A percentile compares a stretch with the other conserved stretches of the same genome.
Evolutionary conservation across 352 stramenopile species (phyloP).

Genomic region (Phytophthora megakarya): DNA sequence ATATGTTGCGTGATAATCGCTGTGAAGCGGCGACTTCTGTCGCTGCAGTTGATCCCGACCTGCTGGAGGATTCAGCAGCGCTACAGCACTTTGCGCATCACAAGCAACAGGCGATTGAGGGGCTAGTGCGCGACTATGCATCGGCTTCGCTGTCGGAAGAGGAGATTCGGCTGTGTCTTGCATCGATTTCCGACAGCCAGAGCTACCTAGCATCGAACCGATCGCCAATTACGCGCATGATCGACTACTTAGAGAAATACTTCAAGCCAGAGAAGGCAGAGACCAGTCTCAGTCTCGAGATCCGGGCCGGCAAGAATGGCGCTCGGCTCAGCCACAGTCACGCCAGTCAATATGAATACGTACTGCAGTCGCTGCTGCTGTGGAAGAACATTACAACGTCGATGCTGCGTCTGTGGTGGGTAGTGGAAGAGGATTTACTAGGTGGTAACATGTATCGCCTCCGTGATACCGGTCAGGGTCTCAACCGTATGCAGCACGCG

Average conservation of each 20-base stretch:
- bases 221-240: conserved; percentile 68
- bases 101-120: conserved; percentile 45
- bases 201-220: conserved; percentile 66
- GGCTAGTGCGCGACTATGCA: conserved; percentile 52
- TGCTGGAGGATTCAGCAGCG: conserved; percentile 18
- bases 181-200: conserved; percentile 60
- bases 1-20: conserved; percentile 76
- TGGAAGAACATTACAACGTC: conserved; percentile 69
- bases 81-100: conserved; percentile 29
- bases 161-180: conserved; percentile 56
- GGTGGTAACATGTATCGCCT: conserved; percentile 58
- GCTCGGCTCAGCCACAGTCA: conserved; percentile 66
- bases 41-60: conserved; percentile 17
- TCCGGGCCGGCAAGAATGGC: conserved; percentile 62
- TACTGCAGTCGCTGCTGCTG: conserved; percentile 64
- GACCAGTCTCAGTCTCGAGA: conserved; percentile 53
- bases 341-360: conserved; percentile 65
- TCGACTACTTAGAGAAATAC: conserved; percentile 60
- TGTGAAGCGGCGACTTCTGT: conserved; percentile 69
- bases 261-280: conserved; percentile 58
- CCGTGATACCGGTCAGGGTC: conserved; percentile 66
- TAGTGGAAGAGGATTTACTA: conserved; percentile 65
- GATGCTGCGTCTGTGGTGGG: conserved; percentile 72
- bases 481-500: conserved; percentile 71
- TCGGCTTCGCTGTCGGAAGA: conserved; percentile 50